Evolutionary conservation across 306 rosid genomes (phyloP).

Genomic region (Clitoria ternatea): DNA sequence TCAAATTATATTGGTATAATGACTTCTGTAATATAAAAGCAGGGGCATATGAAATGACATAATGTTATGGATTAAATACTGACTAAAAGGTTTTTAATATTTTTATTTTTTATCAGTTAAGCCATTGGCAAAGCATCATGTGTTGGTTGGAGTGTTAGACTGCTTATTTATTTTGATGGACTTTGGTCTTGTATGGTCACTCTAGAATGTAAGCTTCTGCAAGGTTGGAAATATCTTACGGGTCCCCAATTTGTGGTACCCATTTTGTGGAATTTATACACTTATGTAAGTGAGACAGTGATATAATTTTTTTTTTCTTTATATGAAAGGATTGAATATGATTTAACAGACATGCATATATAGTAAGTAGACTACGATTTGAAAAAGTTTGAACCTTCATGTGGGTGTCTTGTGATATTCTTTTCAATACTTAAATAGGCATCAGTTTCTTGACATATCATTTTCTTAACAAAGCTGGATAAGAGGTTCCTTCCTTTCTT

Average conservation of each 20-base stretch:
- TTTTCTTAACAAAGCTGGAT: background rate
- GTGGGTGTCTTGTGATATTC: background rate
- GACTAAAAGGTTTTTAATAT: background rate
- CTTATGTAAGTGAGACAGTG: background rate
- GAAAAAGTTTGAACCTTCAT: background rate
- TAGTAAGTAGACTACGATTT: background rate
- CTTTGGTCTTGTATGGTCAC: background rate
- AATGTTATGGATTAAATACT: slow-evolving; percentile 8
- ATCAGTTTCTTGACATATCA: background rate
- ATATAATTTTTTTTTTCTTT: no score
- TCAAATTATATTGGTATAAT: no score
- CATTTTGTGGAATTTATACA: no score
- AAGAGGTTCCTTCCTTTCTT: background rate
- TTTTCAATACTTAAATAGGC: background rate
- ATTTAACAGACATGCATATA: no score
- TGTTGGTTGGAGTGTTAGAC: background rate
- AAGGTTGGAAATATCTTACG: background rate
- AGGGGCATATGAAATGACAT: background rate
- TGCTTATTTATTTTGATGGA: background rate
- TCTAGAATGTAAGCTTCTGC: background rate
- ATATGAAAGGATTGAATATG: no score
- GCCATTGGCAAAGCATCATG: background rate
- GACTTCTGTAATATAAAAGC: slow-evolving; percentile 18
- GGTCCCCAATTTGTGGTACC: background rate
- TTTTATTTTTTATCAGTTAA: background rate